Percentiles rank a stretch among this genome's conserved stretches.
Conservation (phyloP, 2,329 filamentous ascomycete species). For the Fonsecaea monophora region DNA sequence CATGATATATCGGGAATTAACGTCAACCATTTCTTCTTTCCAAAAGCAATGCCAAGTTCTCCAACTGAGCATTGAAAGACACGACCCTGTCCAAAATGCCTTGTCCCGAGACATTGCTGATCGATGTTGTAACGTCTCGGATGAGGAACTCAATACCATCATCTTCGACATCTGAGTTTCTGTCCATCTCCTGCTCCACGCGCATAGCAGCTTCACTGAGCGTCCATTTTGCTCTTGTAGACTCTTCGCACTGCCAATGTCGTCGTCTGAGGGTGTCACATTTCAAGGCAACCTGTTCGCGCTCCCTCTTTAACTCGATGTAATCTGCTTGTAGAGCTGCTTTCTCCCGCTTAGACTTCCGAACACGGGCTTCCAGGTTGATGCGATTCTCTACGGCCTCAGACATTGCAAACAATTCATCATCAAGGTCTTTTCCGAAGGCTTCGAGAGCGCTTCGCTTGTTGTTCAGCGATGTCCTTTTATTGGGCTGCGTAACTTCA, state of each 20-base stretch:
- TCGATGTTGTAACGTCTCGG: conserved; percentile 50
- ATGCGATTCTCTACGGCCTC: conserved; percentile 60
- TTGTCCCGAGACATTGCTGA: conserved; percentile 49
- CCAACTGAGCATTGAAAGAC: conserved; percentile 53
- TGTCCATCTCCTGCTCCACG: conserved; percentile 51
- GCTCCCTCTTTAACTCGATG: conserved; percentile 55
- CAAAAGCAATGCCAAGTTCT: conserved; percentile 42
- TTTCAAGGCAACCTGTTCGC: conserved; percentile 57
- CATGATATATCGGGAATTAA: neutral
- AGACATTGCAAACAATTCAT: conserved; percentile 59
- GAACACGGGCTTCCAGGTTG: conserved; percentile 54
- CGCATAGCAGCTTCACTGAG: conserved; percentile 46
- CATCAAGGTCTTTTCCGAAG: conserved; percentile 57
- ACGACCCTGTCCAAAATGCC: conserved; percentile 51
- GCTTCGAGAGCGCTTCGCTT: conserved; percentile 57
- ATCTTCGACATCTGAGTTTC: conserved; percentile 42
- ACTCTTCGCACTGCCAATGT: conserved; percentile 50
- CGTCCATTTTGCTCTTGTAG: conserved; percentile 40
- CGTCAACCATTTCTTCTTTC: conserved; percentile 25
- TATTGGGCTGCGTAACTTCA: conserved; percentile 43
- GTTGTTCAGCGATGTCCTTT: conserved; percentile 45
- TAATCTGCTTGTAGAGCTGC: conserved; percentile 55
- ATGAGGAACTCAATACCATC: conserved; percentile 53
- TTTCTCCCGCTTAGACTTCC: conserved; percentile 54
- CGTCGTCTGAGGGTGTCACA: conserved; percentile 57